These are phyloP conservation scores for Fraxinus velutina DNA, from an alignment of 305 asterid genomes.

Conservation along the genomic window DNA sequence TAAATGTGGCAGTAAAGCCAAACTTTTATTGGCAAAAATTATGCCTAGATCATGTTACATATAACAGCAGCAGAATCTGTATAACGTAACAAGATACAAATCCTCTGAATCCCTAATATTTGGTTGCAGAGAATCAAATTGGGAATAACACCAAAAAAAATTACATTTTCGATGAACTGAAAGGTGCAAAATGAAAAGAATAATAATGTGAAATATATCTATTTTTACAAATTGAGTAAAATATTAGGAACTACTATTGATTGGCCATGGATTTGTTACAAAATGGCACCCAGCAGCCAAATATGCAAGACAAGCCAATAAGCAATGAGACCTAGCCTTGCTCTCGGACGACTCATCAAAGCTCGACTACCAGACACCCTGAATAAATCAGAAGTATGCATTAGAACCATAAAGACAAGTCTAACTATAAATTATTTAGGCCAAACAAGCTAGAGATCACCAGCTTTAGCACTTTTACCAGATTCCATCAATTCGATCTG, in stretches of 20 bases:
- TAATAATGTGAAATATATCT: conserved; percentile 23
- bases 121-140: conserved; percentile 59
- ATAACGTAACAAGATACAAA: conserved; percentile 21
- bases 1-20: background rate
- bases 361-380: conserved; percentile 94
- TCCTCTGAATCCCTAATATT: conserved; percentile 60
- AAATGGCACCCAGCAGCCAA: conserved; percentile 76
- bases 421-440: background rate
- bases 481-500: conserved; percentile 86
- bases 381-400: conserved; percentile 28
- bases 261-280: conserved; percentile 37
- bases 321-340: conserved; percentile 73
- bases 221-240: conserved; percentile 36
- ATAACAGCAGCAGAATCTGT: conserved; percentile 16
- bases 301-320: conserved; percentile 80
- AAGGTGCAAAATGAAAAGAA: conserved; percentile 17
- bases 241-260: conserved; percentile 12
- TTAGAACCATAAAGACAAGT: conserved; percentile 20
- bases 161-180: conserved; percentile 29
- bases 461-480: conserved; percentile 54
- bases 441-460: background rate
- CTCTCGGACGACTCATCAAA: conserved; percentile 88
- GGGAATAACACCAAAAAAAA: conserved; percentile 24
- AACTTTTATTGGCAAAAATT: conserved; percentile 7
- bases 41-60: conserved; percentile 18